Conservation (phyloP, 768 basidiomycete species). For the Auricularia heimuer region DNA sequence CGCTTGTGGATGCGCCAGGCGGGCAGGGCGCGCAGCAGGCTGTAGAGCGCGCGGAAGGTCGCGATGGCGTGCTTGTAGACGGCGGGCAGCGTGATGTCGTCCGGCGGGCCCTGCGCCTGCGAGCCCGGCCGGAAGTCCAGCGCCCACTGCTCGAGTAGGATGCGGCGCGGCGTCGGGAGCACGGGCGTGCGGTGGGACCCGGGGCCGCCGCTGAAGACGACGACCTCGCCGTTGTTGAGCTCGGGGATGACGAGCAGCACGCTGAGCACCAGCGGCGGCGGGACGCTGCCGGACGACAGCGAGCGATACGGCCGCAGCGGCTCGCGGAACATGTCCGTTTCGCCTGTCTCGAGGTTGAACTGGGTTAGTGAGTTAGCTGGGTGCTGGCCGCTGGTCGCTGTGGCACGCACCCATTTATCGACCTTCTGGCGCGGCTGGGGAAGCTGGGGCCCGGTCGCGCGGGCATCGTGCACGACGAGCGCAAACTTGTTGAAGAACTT, state of each 20-base stretch:
- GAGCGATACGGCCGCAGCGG: slow-evolving; percentile 51
- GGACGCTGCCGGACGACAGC: slow-evolving; percentile 35
- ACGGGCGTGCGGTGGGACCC: slow-evolving; percentile 43
- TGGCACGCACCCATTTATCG: slow-evolving; percentile 68
- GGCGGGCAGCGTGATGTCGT: slow-evolving; percentile 56
- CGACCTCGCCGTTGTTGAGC: slow-evolving; percentile 50
- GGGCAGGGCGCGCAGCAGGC: slow-evolving; percentile 62
- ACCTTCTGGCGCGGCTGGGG: slow-evolving; percentile 35
- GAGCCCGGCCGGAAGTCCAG: slow-evolving; percentile 32
- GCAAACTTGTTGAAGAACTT: slow-evolving; percentile 76
- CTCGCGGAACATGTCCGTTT: slow-evolving; percentile 57
- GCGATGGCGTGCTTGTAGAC: slow-evolving; percentile 82
- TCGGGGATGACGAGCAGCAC: slow-evolving; percentile 66
- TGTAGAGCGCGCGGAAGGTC: slow-evolving; percentile 69
- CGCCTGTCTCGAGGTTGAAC: slow-evolving; percentile 79
- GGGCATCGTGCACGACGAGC: slow-evolving; percentile 62
- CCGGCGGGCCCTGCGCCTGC: slow-evolving; percentile 11
- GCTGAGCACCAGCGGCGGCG: slow-evolving; percentile 51
- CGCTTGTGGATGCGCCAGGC: slow-evolving; percentile 65
- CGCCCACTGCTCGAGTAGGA: slow-evolving; percentile 66
- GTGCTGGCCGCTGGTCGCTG: background rate
- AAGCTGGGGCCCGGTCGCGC: slow-evolving; percentile 45
- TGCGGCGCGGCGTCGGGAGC: slow-evolving; percentile 56
- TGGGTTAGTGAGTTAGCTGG: slow-evolving; percentile 16
- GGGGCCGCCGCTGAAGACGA: slow-evolving; percentile 55